Evolutionary conservation across 1,284 basidiomycete species (phyloP).

Genomic region (Cronartium ribicola): DNA sequence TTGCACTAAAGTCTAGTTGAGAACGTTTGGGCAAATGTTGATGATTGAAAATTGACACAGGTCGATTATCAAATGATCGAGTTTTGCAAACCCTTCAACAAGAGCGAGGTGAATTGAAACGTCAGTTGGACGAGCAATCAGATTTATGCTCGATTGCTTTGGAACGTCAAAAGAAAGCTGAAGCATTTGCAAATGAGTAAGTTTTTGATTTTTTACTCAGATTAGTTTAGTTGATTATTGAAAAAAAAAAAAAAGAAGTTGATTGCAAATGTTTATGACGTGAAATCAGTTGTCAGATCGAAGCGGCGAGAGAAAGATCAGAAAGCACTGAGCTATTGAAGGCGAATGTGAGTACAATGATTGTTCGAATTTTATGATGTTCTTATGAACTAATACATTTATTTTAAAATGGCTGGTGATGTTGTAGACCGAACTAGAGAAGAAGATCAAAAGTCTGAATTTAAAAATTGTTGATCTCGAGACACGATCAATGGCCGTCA

Average conservation of each 20-base stretch:
- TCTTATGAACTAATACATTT: slow-evolving; percentile 7
- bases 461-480: slow-evolving; percentile 74
- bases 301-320: slow-evolving; percentile 66
- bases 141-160: slow-evolving; percentile 68
- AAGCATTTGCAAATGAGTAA: slow-evolving; percentile 64
- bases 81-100: slow-evolving; percentile 69
- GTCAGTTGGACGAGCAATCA: slow-evolving; percentile 70
- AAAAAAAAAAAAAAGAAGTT: background rate
- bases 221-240: background rate
- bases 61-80: slow-evolving; percentile 61
- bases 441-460: slow-evolving; percentile 74
- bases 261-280: background rate
- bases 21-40: background rate
- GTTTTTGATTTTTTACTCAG: background rate
- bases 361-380: background rate
- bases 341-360: slow-evolving; percentile 62
- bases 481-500: slow-evolving; percentile 64
- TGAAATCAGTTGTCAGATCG: slow-evolving; percentile 58
- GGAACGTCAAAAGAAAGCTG: slow-evolving; percentile 73
- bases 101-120: slow-evolving; percentile 72
- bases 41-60: background rate
- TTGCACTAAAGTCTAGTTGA: background rate
- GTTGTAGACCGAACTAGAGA: slow-evolving; percentile 68
- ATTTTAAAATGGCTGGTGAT: slow-evolving; percentile 26
- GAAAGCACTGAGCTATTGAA: slow-evolving; percentile 74